Base-by-base conservation (phyloP, 2,329 filamentous ascomycete genomes). In the Periconia macrospinosa region DNA sequence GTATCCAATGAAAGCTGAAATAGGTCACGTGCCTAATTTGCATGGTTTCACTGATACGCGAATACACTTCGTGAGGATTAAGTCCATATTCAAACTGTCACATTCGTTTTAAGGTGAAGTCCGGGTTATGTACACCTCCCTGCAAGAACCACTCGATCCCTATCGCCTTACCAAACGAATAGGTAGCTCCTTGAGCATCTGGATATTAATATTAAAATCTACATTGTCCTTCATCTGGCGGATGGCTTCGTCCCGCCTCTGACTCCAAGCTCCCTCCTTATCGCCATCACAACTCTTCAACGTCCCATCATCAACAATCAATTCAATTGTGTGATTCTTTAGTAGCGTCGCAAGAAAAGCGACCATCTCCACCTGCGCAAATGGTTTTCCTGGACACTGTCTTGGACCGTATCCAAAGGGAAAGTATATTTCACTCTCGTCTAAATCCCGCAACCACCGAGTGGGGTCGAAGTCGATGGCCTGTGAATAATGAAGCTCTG, bases 301-400 rank as follows among this genome's bases (percentile, higher is more conserved):
- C 11, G 43, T 45, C 19, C 8, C 43, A n/a, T 52, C 49, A 23
- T 37, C 33, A 2, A 57, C 54, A 19, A 49, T 42, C 18, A 57
- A 52, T 30, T 55, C 49, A 30, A 55, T 15, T 2, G 27, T 20
- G 45, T 53, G 45, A 9, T 45, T 43, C 17, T 49, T 52, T 8
- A 60, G 47, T 13, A 60, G 11, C 2, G 20, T 45, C 10, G 58
- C 51, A 45, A 61, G 35, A 18, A 59, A 20, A 1, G 49, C 58
- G 6, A 51, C 49, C 15, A 59, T 54, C 45, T 55, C 51, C 6
- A 59, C 48, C 45, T 59, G 44, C 15, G 51, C 56, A 33, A 61
- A 57, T 18, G 43, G 44, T 42, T 49, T 57, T 7, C 58, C 58
- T 1, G 54, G 56, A 47, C 58, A 59, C 37, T 45, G 41, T 18